Conservation (phyloP, 345 rosid species). For the Odontarrhena argentea region DNA sequence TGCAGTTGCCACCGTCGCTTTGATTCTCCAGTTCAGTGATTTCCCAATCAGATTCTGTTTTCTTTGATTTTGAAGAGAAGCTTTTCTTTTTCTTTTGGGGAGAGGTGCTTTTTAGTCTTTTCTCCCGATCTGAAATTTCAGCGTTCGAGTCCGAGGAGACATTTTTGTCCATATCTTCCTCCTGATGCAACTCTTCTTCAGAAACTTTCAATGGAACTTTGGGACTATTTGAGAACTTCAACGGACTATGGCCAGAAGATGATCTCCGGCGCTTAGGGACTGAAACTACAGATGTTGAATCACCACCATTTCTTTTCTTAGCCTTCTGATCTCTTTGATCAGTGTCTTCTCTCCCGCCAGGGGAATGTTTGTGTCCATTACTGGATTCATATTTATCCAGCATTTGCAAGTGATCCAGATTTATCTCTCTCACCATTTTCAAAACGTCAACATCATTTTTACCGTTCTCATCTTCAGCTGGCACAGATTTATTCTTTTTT, state of each 20-base stretch:
- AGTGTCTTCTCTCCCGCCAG: constrained; percentile 46
- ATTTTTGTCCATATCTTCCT: constrained; percentile 40
- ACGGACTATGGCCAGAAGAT: constrained; percentile 55
- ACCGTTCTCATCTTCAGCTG: constrained; percentile 51
- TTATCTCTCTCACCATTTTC: constrained; percentile 93
- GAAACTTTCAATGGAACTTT: constrained; percentile 44
- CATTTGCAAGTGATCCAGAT: constrained; percentile 59
- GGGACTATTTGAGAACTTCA: constrained; percentile 51
- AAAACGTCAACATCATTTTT: constrained; percentile 80
- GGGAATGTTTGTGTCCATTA: constrained; percentile 72
- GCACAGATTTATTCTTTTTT: constrained; percentile 50
- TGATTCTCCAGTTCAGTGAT: constrained; percentile 48
- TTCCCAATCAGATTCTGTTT: constrained; percentile 50
- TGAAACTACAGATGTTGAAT: constrained; percentile 52
- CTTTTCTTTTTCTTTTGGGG: constrained; percentile 48
- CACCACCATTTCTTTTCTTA: constrained; percentile 60
- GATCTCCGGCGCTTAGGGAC: constrained; percentile 85
- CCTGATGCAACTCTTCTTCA: constrained; percentile 43
- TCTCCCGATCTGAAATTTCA: constrained; percentile 40
- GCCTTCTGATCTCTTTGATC: constrained; percentile 50
- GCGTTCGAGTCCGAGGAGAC: constrained; percentile 42
- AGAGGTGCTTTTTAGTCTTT: constrained; percentile 43
- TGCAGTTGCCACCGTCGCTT: constrained; percentile 50
- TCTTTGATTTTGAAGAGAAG: constrained; percentile 45
- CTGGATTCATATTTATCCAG: constrained; percentile 69